These are phyloP conservation scores for Xylaria cubensis DNA, from an alignment of 495 filamentous ascomycete species.

Conservation along the genomic window DNA sequence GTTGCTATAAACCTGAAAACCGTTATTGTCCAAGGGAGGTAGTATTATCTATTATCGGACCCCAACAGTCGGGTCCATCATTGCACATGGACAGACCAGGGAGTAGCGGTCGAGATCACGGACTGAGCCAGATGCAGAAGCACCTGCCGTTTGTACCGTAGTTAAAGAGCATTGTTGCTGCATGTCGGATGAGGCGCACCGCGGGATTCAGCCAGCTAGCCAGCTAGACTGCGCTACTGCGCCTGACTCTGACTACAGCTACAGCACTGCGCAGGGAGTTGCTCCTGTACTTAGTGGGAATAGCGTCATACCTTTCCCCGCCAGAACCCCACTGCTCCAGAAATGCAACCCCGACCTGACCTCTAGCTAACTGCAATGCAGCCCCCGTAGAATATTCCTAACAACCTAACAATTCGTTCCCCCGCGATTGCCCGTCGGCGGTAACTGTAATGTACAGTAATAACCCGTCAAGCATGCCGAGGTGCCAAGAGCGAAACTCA, in stretches of 20 bases:
- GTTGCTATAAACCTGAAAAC: neutral
- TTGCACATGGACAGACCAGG: conserved; percentile 11
- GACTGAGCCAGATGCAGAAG: conserved; percentile 1
- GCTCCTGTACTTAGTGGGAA: neutral
- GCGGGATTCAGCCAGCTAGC: conserved; percentile 13
- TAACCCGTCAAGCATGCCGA: neutral
- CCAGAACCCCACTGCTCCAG: neutral
- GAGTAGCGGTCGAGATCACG: conserved; percentile 13
- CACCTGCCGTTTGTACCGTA: neutral
- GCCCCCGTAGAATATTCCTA: neutral
- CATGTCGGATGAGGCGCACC: conserved; percentile 17
- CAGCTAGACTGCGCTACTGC: conserved; percentile 6
- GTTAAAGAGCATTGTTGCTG: neutral
- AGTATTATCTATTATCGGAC: conserved; percentile 10
- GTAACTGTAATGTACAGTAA: conserved; percentile 3
- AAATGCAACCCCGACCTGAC: conserved; percentile 9
- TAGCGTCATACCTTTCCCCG: conserved; percentile 14
- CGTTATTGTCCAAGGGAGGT: neutral
- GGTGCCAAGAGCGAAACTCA: neutral
- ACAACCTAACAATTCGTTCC: neutral
- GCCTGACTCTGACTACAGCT: neutral
- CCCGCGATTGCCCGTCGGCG: neutral
- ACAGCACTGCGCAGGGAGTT: neutral
- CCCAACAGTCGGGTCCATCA: conserved; percentile 20
- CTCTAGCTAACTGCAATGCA: neutral